These are phyloP conservation scores for Yamadazyma sp. DNA, from an alignment of 805 yeast species.

Conservation along the genomic window DNA sequence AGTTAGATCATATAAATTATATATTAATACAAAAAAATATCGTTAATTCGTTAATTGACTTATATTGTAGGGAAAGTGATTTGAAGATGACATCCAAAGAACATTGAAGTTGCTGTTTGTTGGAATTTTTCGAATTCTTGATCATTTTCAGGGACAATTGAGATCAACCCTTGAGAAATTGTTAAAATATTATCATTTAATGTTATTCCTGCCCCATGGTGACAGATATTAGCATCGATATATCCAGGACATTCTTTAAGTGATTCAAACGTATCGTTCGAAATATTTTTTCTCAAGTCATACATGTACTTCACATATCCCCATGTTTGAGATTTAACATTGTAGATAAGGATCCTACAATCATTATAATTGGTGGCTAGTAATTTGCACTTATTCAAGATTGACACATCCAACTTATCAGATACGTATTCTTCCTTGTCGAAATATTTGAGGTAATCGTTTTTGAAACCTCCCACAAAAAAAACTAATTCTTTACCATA, in stretches of 20 bases:
- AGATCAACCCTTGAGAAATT: constrained; percentile 34
- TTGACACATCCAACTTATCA: constrained; percentile 33
- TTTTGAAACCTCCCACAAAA: constrained; percentile 38
- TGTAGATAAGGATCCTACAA: constrained; percentile 33
- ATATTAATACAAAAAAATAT: not conserved
- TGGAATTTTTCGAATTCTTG: constrained; percentile 21
- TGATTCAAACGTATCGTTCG: constrained; percentile 18
- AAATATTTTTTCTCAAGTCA: constrained; percentile 25
- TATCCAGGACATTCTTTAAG: constrained; percentile 17
- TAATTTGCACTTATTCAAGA: constrained; percentile 28
- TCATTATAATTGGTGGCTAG: constrained; percentile 24
- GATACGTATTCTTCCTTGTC: constrained; percentile 28
- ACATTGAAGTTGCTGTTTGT: constrained; percentile 18
- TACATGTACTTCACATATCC: constrained; percentile 32
- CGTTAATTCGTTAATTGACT: no score
- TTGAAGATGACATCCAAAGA: constrained; percentile 35
- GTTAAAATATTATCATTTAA: constrained; percentile 34
- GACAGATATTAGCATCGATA: constrained; percentile 27
- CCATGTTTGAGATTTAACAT: constrained; percentile 41
- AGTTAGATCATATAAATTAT: no score
- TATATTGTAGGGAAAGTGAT: constrained; percentile 33
- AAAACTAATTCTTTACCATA: constrained; percentile 33
- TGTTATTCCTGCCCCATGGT: constrained; percentile 30
- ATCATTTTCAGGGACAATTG: constrained; percentile 29
- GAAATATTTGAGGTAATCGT: constrained; percentile 33